These are phyloP conservation scores for Hibiscus tridactylites DNA, from an alignment of 345 rosid genomes.

Conservation along the genomic window DNA sequence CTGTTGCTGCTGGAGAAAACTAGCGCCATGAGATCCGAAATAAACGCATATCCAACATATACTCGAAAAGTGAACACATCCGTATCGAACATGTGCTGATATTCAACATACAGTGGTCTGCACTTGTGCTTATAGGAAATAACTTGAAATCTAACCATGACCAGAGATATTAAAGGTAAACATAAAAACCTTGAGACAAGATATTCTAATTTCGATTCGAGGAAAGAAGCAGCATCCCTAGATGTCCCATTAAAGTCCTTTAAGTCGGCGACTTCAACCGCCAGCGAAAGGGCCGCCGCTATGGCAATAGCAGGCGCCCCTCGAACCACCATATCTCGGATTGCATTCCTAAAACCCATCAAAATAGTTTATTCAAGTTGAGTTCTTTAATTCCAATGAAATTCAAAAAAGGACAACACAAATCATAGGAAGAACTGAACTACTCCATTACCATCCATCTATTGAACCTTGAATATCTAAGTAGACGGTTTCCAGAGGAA, in stretches of 20 bases:
- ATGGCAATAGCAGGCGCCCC: conserved; percentile 99
- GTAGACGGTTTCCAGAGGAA: conserved; percentile 65
- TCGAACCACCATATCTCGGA: conserved; percentile 91
- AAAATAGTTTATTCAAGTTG: background rate
- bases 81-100: no score
- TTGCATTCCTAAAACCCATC: conserved; percentile 51
- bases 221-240: conserved; percentile 47
- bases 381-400: background rate
- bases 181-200: conserved; percentile 58
- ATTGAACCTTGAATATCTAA: conserved; percentile 48
- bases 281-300: conserved; percentile 86
- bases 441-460: conserved; percentile 67
- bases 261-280: conserved; percentile 68
- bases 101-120: background rate
- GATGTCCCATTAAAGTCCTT: conserved; percentile 44
- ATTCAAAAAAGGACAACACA: no score
- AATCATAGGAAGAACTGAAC: background rate
- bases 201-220: conserved; percentile 54
- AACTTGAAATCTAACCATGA: background rate
- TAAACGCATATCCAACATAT: background rate
- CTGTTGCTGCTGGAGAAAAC: conserved; percentile 38
- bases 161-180: background rate
- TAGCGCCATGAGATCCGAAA: conserved; percentile 64
- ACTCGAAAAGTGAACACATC: no score
- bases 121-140: background rate